Evolutionary conservation across 176 grass and related monocot species (phyloP), one percentile per base, ranked within the genome.

Genomic region (Rhynchospora breviuscula): DNA sequence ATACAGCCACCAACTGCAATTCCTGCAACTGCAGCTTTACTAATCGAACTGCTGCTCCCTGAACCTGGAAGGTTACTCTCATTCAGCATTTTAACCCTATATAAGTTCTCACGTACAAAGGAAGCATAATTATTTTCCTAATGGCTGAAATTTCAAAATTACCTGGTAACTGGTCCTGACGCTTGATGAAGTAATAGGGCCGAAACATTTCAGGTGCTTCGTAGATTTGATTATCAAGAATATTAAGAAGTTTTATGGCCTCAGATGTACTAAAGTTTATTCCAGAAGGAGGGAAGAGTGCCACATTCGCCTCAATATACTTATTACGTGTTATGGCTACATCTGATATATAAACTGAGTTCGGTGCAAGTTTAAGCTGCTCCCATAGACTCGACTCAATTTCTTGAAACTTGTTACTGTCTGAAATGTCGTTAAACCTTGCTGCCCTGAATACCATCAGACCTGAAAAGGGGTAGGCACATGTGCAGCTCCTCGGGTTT

Each of bases 171-270:
- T 79, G 57, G 64, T 94, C 88, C 51, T 60, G 60, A 83, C 79
- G 54, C 59, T 64, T 89, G 2, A 80, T 11, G 59, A 94, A 98
- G 71, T 59, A 85, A 91, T 94, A 98, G n/a, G 95, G 95, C 83
- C 95, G 92, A 58, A 94, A 94, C 26, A 66, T 47, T 10, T 1
- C 0, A 44, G 92, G 90, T 17, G 92, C 59, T 19, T 80, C 84
- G 14, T 84, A 94, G 67, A 21, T 86, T 82, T 94, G 89, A 61
- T 83, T 86, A 63, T 84, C 92, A 14, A 97, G 69, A 88, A 60
- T 40, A 87, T 63, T 87, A 7, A 87, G 87, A 22, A 98, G 59
- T 19, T 66, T 79, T 66, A 46, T 82, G 10, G 80, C 7, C 35
- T 94, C 87, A 17, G 81, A 86, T 49, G 88, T 15, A 33, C 76